A percentile compares a stretch with the other conserved stretches of the same genome.
These are phyloP conservation scores for Quercus lobata DNA, from an alignment of 331 rosid genomes.

Conservation along the genomic window DNA sequence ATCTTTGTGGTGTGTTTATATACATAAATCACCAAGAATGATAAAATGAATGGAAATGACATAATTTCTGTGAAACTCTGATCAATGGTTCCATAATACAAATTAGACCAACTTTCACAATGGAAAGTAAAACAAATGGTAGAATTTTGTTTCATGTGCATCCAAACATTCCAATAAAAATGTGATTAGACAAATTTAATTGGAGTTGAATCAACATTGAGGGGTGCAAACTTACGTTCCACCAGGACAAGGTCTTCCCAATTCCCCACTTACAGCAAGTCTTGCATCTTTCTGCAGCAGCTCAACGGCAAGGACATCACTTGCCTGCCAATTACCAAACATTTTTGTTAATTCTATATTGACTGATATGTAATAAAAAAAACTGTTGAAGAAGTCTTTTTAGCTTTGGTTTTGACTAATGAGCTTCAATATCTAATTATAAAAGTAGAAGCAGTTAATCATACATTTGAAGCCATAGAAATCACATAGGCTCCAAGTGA, in stretches of 20 bases:
- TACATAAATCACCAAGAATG: background rate
- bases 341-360: background rate
- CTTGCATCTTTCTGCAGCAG: slow-evolving; percentile 94
- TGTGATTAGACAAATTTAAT: background rate
- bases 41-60: background rate
- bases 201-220: background rate
- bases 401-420: background rate
- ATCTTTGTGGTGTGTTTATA: background rate
- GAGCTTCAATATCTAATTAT: slow-evolving; percentile 13
- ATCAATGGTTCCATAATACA: background rate
- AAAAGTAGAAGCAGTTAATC: slow-evolving; percentile 16
- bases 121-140: background rate
- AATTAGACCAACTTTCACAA: background rate
- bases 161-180: background rate
- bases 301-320: slow-evolving; percentile 96
- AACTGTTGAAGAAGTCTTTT: background rate
- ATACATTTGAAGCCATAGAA: slow-evolving; percentile 92
- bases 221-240: slow-evolving; percentile 67
- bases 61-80: background rate
- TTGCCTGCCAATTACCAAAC: slow-evolving; percentile 58
- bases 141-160: background rate
- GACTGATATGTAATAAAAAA: background rate
- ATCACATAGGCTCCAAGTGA: slow-evolving; percentile 95
- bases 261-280: slow-evolving; percentile 75
- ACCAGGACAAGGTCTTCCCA: slow-evolving; percentile 79